Percentiles rank a stretch among this genome's conserved stretches.
Conservation (phyloP, 1,284 basidiomycete species). For the Pyrrhoderma lamaoense region DNA sequence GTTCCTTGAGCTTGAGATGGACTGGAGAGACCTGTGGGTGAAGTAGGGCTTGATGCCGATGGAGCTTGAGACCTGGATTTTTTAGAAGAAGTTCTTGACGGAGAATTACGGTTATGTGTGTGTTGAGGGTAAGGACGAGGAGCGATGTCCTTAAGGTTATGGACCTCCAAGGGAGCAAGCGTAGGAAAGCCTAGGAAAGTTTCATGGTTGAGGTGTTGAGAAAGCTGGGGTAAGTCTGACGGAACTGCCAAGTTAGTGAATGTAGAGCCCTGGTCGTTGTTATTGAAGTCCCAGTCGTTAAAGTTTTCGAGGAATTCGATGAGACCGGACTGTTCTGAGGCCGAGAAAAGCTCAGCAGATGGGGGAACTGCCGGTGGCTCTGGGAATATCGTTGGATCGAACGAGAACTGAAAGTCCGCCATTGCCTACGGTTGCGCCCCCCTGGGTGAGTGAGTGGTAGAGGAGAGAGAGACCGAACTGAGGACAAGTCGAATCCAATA, state of each 20-base stretch:
- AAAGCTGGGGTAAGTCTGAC: background rate
- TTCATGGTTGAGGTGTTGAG: constrained; percentile 3
- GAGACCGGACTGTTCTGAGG: constrained; percentile 61
- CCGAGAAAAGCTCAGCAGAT: constrained; percentile 67
- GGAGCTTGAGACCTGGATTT: background rate
- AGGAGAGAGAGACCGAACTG: too few species aligned
- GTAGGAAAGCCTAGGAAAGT: constrained; percentile 1
- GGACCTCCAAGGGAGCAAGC: background rate
- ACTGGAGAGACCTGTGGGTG: constrained; percentile 20
- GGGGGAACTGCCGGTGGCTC: constrained; percentile 53
- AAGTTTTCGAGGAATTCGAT: constrained; percentile 74
- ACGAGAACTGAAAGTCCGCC: constrained; percentile 27
- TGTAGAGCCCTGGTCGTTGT: constrained; percentile 3
- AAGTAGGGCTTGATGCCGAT: background rate
- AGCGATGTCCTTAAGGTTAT: background rate
- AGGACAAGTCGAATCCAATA: too few species aligned
- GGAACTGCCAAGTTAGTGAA: constrained; percentile 12
- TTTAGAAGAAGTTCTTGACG: background rate
- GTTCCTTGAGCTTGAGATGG: constrained; percentile 30
- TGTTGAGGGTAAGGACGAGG: background rate
- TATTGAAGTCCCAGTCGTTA: constrained; percentile 48
- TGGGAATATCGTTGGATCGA: constrained; percentile 53
- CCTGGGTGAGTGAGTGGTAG: too few species aligned
- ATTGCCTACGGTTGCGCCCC: too few species aligned
- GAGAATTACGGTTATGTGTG: constrained; percentile 3